A percentile compares a stretch with the other conserved stretches of the same genome.
Evolutionary conservation across 2,329 filamentous ascomycete genomes (phyloP).

Genomic region (Chalaropsis ovoidea): DNA sequence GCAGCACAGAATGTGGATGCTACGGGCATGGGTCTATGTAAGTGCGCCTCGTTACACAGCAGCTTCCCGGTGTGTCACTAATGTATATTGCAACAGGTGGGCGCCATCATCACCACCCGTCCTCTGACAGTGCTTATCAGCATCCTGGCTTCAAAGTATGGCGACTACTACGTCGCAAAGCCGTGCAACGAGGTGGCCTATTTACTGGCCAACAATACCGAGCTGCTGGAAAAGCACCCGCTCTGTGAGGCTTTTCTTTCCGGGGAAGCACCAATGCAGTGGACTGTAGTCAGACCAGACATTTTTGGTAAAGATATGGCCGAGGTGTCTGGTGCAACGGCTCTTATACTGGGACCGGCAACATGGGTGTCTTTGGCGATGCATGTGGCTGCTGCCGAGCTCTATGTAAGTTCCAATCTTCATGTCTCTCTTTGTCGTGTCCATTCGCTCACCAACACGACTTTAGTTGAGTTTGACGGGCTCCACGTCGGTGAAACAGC

Average conservation of each 20-base stretch:
- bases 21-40: slow-evolving; percentile 21
- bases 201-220: slow-evolving; percentile 13
- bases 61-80: slow-evolving; percentile 1
- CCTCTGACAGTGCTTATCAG: not conserved
- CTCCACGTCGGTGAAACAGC: not conserved
- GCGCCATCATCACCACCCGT: slow-evolving; percentile 1
- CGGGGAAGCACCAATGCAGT: not conserved
- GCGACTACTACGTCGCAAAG: slow-evolving; percentile 11
- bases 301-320: slow-evolving; percentile 3
- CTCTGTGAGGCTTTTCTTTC: slow-evolving; percentile 14
- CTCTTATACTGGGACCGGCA: slow-evolving; percentile 8
- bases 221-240: slow-evolving; percentile 11
- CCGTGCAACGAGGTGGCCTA: slow-evolving; percentile 17
- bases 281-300: slow-evolving; percentile 4
- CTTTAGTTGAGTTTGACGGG: slow-evolving; percentile 2
- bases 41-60: not conserved
- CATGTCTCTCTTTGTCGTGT: not conserved
- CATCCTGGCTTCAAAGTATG: slow-evolving; percentile 3
- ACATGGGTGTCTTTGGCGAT: slow-evolving; percentile 11
- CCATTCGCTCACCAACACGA: not conserved
- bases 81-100: not conserved
- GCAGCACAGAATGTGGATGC: slow-evolving; percentile 18
- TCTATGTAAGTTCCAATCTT: slow-evolving; percentile 15
- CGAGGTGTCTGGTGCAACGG: not conserved
- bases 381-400: slow-evolving; percentile 6